Evolutionary conservation across 305 asterid species (phyloP).

Genomic region (Stenogyne calaminthoides): DNA sequence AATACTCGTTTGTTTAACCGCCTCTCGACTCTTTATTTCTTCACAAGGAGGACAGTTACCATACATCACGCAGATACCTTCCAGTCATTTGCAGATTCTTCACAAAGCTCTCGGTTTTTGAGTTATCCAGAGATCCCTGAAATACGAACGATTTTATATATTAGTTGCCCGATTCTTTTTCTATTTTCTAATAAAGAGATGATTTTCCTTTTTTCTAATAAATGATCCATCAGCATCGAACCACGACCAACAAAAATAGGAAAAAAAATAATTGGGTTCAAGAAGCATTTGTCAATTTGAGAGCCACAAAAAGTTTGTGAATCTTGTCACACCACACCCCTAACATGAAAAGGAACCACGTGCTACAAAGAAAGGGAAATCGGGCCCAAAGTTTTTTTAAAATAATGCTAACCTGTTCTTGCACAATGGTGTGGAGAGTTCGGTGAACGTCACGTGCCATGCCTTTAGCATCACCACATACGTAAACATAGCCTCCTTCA

Average conservation of each 20-base stretch:
- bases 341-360: not conserved
- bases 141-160: not conserved
- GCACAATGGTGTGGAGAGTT: conserved; percentile 82
- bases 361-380: not conserved
- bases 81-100: conserved; percentile 88
- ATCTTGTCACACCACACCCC: conserved; percentile 19
- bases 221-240: conserved; percentile 20
- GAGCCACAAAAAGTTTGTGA: conserved; percentile 31
- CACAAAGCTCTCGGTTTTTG: conserved; percentile 89
- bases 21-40: conserved; percentile 23
- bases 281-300: conserved; percentile 15
- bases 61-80: conserved; percentile 87
- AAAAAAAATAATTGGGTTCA: conserved; percentile 13
- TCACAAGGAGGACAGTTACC: conserved; percentile 49
- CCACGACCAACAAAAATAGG: conserved; percentile 5
- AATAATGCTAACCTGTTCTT: conserved; percentile 73
- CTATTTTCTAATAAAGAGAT: too few species aligned
- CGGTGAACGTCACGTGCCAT: conserved; percentile 98
- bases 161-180: not conserved
- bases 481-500: conserved; percentile 82
- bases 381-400: not conserved
- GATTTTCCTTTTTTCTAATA: not conserved
- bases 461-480: conserved; percentile 98
- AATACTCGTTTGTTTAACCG: not conserved
- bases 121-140: conserved; percentile 88